phyloP scores from a whole-genome alignment of 2,329 filamentous ascomycete species.

The Tolypocladium ophioglossoides region DNA sequence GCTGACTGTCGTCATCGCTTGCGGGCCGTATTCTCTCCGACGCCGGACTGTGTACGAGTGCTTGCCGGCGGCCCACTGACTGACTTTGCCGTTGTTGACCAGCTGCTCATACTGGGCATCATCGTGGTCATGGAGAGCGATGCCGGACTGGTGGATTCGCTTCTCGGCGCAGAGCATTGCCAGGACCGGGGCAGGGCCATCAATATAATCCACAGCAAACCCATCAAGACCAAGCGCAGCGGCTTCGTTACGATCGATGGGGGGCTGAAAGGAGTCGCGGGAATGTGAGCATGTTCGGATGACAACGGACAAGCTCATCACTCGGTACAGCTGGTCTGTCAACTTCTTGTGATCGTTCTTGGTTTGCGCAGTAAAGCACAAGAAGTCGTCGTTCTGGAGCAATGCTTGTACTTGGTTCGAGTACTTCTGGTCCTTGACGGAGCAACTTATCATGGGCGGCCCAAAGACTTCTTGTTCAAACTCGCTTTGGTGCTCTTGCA shows the following conservation, averaged over 20 bases:
- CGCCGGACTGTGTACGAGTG: constrained; percentile 55
- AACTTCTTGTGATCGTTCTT: constrained; percentile 65
- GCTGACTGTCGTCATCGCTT: constrained; percentile 60
- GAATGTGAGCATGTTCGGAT: constrained; percentile 52
- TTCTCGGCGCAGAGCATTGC: constrained; percentile 77
- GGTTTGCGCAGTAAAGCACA: constrained; percentile 69
- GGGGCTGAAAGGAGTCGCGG: constrained; percentile 43
- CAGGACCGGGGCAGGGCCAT: constrained; percentile 73
- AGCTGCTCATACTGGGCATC: constrained; percentile 61
- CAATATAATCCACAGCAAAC: constrained; percentile 68
- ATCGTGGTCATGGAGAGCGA: constrained; percentile 51
- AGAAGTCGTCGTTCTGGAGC: constrained; percentile 39
- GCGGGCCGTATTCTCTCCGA: constrained; percentile 69
- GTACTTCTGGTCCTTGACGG: constrained; percentile 62
- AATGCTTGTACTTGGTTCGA: constrained; percentile 43
- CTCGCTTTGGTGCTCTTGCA: constrained; percentile 55
- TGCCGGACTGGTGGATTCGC: constrained; percentile 56
- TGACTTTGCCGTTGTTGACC: constrained; percentile 44
- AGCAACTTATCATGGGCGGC: constrained; percentile 71
- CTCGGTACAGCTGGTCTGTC: constrained; percentile 50
- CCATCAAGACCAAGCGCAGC: constrained; percentile 58
- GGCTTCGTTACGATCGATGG: constrained; percentile 46
- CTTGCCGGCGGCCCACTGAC: constrained; percentile 58
- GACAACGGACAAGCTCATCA: constrained; percentile 58
- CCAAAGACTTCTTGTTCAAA: constrained; percentile 74